Percentiles rank a stretch among this genome's conserved stretches.
phyloP scores from a whole-genome alignment of 768 basidiomycete genomes.

The Mycena leptocephala region DNA sequence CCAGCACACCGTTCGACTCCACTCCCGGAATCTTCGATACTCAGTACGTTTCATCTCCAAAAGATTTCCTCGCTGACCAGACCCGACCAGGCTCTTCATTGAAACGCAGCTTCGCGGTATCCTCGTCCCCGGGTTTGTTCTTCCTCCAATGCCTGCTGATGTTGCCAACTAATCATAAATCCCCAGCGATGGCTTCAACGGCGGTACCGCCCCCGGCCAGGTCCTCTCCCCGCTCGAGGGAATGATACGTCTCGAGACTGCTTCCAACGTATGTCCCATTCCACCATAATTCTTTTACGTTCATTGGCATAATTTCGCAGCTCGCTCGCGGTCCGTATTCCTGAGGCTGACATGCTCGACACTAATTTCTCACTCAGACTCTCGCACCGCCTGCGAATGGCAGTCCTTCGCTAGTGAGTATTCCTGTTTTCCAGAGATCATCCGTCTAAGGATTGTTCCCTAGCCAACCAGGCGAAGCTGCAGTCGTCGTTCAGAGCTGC shows the following conservation, averaged over 20 bases:
- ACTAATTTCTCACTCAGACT: constrained; percentile 37
- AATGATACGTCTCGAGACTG: constrained; percentile 38
- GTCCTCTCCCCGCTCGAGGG: constrained; percentile 38
- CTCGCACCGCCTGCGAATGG: constrained; percentile 56
- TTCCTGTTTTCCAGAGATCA: not conserved
- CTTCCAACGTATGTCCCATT: constrained; percentile 23
- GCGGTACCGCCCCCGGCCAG: constrained; percentile 39
- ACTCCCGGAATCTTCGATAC: constrained; percentile 62
- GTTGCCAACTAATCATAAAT: not conserved
- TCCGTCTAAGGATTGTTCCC: not conserved
- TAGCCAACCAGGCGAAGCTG: constrained; percentile 44
- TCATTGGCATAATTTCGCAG: not conserved
- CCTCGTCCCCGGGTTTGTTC: constrained; percentile 42
- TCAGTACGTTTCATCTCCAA: constrained; percentile 41
- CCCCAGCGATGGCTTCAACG: constrained; percentile 27
- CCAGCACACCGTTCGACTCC: constrained; percentile 62
- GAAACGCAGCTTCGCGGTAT: constrained; percentile 51
- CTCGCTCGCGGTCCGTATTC: constrained; percentile 35
- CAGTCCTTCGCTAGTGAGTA: constrained; percentile 49
- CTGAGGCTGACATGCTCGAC: constrained; percentile 39
- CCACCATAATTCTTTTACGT: not conserved
- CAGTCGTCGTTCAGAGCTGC: constrained; percentile 46
- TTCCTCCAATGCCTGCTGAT: not conserved
- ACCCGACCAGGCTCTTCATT: constrained; percentile 40
- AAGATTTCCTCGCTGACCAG: not conserved